These are phyloP conservation scores for Chloropicon primus DNA, from an alignment of 139 green algal genomes.

Conservation along the genomic window DNA sequence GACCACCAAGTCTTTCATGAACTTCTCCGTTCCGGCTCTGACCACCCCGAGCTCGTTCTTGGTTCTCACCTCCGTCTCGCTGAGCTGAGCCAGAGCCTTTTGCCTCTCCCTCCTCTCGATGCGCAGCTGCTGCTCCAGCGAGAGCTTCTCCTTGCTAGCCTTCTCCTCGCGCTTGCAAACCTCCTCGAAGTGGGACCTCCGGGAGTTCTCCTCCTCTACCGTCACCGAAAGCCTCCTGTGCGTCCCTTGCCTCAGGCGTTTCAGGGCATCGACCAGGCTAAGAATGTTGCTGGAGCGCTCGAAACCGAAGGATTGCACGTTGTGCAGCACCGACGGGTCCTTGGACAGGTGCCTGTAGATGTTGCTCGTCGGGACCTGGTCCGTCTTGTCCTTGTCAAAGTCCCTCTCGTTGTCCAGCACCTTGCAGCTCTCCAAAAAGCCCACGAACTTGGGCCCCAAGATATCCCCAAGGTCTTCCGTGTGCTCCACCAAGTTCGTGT, in stretches of 20 bases:
- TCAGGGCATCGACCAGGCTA: not conserved
- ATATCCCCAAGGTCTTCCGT: not conserved
- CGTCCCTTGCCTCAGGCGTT: constrained; percentile 2
- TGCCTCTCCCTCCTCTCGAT: constrained; percentile 15
- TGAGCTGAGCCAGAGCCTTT: constrained; percentile 1
- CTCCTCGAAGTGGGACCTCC: constrained; percentile 15
- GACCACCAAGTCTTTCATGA: constrained; percentile 2
- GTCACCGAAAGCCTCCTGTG: constrained; percentile 16
- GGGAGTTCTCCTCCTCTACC: constrained; percentile 21
- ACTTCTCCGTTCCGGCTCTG: not conserved
- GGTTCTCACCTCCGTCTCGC: constrained; percentile 3
- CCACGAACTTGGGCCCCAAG: not conserved
- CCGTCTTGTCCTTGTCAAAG: not conserved
- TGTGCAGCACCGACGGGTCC: not conserved
- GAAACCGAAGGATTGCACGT: not conserved
- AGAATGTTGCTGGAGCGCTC: not conserved
- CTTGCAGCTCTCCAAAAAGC: not conserved
- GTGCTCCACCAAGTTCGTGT: not conserved
- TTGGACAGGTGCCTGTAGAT: not conserved
- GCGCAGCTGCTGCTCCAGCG: constrained; percentile 18
- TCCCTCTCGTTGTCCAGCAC: not conserved
- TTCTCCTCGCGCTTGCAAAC: constrained; percentile 14
- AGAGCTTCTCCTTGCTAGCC: constrained; percentile 11
- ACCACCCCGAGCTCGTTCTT: constrained; percentile 10
- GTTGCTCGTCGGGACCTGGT: not conserved